A percentile compares a stretch with the other conserved stretches of the same genome.
Conservation (phyloP, 2,329 filamentous ascomycete species). For the Colletotrichum tamarilloi region DNA sequence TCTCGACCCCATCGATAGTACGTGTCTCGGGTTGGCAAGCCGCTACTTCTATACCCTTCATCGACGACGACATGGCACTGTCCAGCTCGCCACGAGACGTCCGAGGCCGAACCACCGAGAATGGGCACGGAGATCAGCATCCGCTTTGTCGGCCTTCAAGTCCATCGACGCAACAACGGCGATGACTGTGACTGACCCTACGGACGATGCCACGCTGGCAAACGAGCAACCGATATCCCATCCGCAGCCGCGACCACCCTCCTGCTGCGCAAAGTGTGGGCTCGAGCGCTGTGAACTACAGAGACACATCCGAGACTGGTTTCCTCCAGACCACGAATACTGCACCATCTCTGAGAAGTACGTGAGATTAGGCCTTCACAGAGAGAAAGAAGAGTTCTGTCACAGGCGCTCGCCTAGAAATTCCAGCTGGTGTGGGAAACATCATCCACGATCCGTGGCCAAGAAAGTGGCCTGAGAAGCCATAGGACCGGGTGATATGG, state of each 20-base stretch:
- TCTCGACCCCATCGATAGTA: neutral
- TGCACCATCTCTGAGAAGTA: neutral
- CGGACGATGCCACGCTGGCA: neutral
- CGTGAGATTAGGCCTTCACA: neutral
- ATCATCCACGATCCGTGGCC: neutral
- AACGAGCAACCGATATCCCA: neutral
- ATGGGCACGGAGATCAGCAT: neutral
- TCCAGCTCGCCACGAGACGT: neutral
- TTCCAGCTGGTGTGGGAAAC: neutral
- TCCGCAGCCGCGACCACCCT: neutral
- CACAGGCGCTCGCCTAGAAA: neutral
- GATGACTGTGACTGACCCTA: neutral
- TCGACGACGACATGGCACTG: neutral
- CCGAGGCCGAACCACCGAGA: neutral
- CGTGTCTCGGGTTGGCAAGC: neutral
- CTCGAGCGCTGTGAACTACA: neutral
- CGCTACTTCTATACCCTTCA: neutral
- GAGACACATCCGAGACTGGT: neutral
- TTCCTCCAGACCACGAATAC: neutral
- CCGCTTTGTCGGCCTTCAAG: neutral
- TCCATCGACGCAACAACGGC: neutral
- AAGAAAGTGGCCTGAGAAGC: no score
- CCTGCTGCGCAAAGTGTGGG: neutral
- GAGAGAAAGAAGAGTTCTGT: neutral
- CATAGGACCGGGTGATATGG: neutral